phyloP scores from a whole-genome alignment of 257 asterid genomes.

The Ocimum tenuiflorum region DNA sequence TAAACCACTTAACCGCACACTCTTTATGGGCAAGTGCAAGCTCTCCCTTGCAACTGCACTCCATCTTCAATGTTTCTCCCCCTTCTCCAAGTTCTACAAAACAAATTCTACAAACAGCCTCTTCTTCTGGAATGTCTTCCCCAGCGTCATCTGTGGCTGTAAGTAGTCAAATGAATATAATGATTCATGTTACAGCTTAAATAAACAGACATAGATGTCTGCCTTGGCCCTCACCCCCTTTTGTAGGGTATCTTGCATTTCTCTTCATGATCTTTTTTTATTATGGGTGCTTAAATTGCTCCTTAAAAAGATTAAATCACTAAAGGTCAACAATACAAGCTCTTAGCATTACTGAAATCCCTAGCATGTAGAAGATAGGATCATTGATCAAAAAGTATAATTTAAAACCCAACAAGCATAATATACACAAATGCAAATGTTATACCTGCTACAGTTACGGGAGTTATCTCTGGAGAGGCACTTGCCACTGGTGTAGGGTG shows the following conservation, averaged over 20 bases:
- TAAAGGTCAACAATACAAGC: background rate
- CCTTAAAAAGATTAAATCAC: background rate
- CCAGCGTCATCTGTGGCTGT: constrained; percentile 46
- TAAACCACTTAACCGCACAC: constrained; percentile 92
- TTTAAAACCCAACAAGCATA: background rate
- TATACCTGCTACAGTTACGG: constrained; percentile 52
- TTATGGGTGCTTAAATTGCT: background rate
- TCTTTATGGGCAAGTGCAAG: constrained; percentile 96
- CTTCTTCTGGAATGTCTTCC: constrained; percentile 98
- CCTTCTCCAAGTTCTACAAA: constrained; percentile 89
- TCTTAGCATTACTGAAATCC: background rate
- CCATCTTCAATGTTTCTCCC: constrained; percentile 89
- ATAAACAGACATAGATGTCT: background rate
- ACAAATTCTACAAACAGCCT: constrained; percentile 96
- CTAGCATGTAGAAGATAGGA: background rate
- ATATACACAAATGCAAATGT: constrained; percentile 7
- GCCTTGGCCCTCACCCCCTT: background rate
- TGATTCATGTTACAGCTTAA: constrained; percentile 4
- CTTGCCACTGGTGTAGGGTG: constrained; percentile 37
- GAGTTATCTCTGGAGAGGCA: constrained; percentile 40
- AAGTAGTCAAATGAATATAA: background rate
- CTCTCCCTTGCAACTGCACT: constrained; percentile 97
- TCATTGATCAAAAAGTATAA: background rate
- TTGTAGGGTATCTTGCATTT: background rate
- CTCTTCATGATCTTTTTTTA: constrained; percentile 9